A percentile compares a stretch with the other conserved stretches of the same genome.
phyloP scores from a whole-genome alignment of 1,139 yeast genomes.

The Suhomyces guaymorum region DNA sequence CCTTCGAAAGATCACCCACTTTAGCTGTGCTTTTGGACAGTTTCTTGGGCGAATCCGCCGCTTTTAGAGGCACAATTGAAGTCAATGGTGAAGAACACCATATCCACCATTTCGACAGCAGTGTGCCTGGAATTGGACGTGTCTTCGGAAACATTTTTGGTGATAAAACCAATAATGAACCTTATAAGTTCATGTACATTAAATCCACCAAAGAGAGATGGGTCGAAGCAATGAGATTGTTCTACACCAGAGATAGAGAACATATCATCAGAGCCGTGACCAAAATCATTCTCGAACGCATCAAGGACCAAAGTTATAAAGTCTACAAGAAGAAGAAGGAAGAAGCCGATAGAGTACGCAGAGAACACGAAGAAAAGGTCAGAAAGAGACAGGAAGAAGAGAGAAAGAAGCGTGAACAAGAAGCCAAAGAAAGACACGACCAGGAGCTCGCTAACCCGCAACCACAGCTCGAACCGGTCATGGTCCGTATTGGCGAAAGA shows the following conservation, averaged over 20 bases:
- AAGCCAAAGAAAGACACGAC: conserved; percentile 37
- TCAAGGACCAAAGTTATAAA: conserved; percentile 51
- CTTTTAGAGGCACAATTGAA: conserved; percentile 16
- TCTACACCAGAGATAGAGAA: conserved; percentile 41
- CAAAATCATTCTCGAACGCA: conserved; percentile 52
- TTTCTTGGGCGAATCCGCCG: conserved; percentile 17
- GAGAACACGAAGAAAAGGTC: conserved; percentile 29
- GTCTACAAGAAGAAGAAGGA: conserved; percentile 30
- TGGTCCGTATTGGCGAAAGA: conserved; percentile 74
- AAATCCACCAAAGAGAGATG: conserved; percentile 70
- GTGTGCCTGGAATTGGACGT: conserved; percentile 10
- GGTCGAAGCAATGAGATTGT: conserved; percentile 58
- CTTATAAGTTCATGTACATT: conserved; percentile 34
- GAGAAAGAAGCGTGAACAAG: conserved; percentile 36
- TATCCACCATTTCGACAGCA: conserved; percentile 12
- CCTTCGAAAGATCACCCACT: conserved; percentile 14
- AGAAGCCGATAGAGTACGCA: conserved; percentile 28
- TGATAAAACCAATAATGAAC: conserved; percentile 13
- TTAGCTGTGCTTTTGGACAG: conserved; percentile 15
- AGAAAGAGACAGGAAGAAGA: conserved; percentile 33
- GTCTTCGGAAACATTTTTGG: conserved; percentile 15
- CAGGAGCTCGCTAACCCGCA: conserved; percentile 20
- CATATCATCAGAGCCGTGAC: conserved; percentile 45
- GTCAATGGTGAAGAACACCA: conserved; percentile 14
- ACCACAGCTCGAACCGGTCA: conserved; percentile 47